Evolutionary conservation across 441 rosid genomes (phyloP), one percentile per base, ranked within the genome.

Genomic region (Aleurites moluccanus): DNA sequence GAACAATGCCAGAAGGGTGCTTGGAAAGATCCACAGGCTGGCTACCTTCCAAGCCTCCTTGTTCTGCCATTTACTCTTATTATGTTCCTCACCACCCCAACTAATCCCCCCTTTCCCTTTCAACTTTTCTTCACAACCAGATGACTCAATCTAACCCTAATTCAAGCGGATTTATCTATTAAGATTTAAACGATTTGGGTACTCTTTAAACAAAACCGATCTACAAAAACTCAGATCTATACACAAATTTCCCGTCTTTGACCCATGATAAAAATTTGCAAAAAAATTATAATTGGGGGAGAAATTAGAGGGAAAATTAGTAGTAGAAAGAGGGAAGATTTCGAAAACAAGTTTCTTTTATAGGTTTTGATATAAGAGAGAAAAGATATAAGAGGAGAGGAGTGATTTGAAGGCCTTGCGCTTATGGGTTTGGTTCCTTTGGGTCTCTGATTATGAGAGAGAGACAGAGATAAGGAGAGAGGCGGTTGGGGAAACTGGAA

Each of bases 1-100:
- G 98, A 77, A 92, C 89, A 73, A 95, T 95, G 70, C 96, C 98
- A 21, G 99, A 95, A 70, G 99, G 98, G 80, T 95, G 99, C 86
- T 90, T 84, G 80, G 85, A 69, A 73, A 90, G 91, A 85, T 94
- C 99, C 79, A 94, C 99, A 3, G 97, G 98, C 72, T 89, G 96
- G 88, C 88, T 88, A 55, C 97, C 98, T 86, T 92, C 96, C 85
- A 83, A 78, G 79, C 76, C 80, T 74, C 83, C 89, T 81, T 88
- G 93, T 23, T 89, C 99, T 53, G 98, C 86, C 98, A 94, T 91
- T 70, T 65, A 23, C 30, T 77, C 57, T 23, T 35, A 49, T 70
- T 23, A 28, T 73, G 35, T 61, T 68, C 57, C 64, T 55, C 74
- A 50, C 21, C 14, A 33, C 40, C 40, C 40, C 64, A 16, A 59